Evolutionary conservation across 148 eudicot species (phyloP), one percentile per base, ranked within the genome.

Genomic region (Rhododendron molle): DNA sequence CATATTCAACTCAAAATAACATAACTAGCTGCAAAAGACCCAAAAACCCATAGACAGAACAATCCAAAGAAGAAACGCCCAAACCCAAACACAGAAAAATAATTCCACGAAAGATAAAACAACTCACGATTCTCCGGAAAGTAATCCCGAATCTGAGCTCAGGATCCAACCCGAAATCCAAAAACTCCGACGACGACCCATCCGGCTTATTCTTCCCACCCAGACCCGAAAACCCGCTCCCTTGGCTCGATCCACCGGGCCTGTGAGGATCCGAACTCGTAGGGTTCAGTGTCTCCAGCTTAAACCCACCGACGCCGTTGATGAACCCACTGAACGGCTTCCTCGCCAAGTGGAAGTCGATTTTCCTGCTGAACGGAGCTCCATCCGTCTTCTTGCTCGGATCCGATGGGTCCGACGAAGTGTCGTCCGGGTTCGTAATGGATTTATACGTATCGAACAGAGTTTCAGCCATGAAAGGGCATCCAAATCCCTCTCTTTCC

Each of bases 251-350:
- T 54, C 80, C 86, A 32, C 28, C 60, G 14, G 40, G 54, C 21
- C 38, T 76, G 0, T 36, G 84, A 43, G 26, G 23, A 28, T 78
- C 86, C 76, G 80, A 7, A 69, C 20, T 83, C n/a, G 86, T 76
- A 4, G 96, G 98, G 86, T 93, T 94, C 83, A 92, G 88, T 2
- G 92, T 90, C 88, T 92, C 96, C 49, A 93, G 87, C 88, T 87
- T 89, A 83, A 93, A 94, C 88, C 90, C 87, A 1, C 82, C 84
- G 9, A 60, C 82, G 28, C 80, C 85, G n/a, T 50, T 86, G 7
- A 80, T 84, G 60, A 88, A 90, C 6, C 89, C 92, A 80, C 80
- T 89, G 26, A 52, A 84, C 0, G 90, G 87, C 83, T 90, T 92
- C 60, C 87, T 87, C 13, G 93, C 94, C 10, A 86, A 7, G 67